Evolutionary conservation across 768 basidiomycete species (phyloP).

Genomic region (Suillus subluteus): DNA sequence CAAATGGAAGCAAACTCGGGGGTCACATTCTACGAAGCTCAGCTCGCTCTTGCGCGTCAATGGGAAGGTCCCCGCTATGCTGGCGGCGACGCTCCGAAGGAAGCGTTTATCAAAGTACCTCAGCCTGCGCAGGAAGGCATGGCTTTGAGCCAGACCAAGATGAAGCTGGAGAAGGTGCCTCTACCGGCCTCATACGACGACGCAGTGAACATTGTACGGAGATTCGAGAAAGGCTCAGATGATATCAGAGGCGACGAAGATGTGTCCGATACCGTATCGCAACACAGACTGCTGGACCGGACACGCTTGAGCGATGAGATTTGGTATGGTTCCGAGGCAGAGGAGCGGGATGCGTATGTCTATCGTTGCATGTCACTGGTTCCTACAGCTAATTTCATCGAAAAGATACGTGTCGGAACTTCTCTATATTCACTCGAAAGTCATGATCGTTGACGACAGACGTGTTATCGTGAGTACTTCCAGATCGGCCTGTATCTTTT

Average conservation of each 20-base stretch:
- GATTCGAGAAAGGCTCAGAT: slow-evolving; percentile 71
- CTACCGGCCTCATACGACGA: slow-evolving; percentile 70
- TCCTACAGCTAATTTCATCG: slow-evolving; percentile 10
- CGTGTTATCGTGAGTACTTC: slow-evolving; percentile 74
- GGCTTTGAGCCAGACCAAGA: slow-evolving; percentile 51
- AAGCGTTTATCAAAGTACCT: slow-evolving; percentile 62
- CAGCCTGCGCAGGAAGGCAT: slow-evolving; percentile 52
- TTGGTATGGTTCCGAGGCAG: slow-evolving; percentile 84
- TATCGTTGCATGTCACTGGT: slow-evolving; percentile 8
- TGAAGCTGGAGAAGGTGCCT: slow-evolving; percentile 62
- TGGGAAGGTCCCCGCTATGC: slow-evolving; percentile 63
- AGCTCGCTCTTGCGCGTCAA: slow-evolving; percentile 79
- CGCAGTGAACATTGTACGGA: slow-evolving; percentile 66
- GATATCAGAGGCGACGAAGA: slow-evolving; percentile 57
- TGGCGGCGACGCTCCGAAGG: slow-evolving; percentile 40
- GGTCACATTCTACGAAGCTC: slow-evolving; percentile 82
- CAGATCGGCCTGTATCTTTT: not conserved
- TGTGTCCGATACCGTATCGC: slow-evolving; percentile 78
- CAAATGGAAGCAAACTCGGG: slow-evolving; percentile 76
- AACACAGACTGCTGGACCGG: slow-evolving; percentile 72
- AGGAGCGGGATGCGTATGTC: slow-evolving; percentile 80
- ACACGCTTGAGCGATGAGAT: slow-evolving; percentile 71
- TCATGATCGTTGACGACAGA: slow-evolving; percentile 95
- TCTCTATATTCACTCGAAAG: slow-evolving; percentile 83
- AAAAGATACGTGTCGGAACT: slow-evolving; percentile 77